These are phyloP conservation scores for Medicago arabica DNA, from an alignment of 306 rosid genomes.

Conservation along the genomic window DNA sequence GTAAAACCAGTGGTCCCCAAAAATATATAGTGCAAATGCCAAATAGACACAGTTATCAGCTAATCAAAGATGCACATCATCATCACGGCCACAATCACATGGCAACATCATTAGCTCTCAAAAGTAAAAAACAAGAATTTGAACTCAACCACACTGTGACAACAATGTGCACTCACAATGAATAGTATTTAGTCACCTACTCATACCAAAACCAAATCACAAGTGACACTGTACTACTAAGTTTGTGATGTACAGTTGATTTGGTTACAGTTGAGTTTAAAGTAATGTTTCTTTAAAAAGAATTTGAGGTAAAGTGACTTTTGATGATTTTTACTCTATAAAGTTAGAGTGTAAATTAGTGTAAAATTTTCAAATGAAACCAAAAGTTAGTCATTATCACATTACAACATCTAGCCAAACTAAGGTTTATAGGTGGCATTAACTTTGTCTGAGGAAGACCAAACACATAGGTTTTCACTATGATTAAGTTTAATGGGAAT, in stretches of 20 bases:
- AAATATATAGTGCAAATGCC: neutral
- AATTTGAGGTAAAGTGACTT: neutral
- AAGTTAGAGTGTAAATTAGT: slow-evolving; percentile 1
- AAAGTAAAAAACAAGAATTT: slow-evolving; percentile 35
- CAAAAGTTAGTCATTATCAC: neutral
- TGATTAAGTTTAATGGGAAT: neutral
- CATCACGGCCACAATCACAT: slow-evolving; percentile 40
- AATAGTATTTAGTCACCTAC: slow-evolving; percentile 15
- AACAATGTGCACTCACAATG: slow-evolving; percentile 14
- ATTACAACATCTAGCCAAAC: neutral
- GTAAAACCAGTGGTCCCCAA: slow-evolving; percentile 33
- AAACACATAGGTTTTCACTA: neutral
- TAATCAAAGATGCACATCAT: neutral
- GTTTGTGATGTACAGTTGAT: neutral
- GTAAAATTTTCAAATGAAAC: neutral
- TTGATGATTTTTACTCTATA: neutral
- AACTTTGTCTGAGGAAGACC: neutral
- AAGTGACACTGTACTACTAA: slow-evolving; percentile 2
- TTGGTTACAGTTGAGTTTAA: slow-evolving; percentile 4
- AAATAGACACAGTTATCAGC: slow-evolving; percentile 27
- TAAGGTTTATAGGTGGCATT: neutral
- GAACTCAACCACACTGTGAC: slow-evolving; percentile 19
- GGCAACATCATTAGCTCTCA: slow-evolving; percentile 18
- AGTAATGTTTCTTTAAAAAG: neutral
- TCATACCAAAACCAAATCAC: slow-evolving; percentile 10